These are phyloP conservation scores for Mycena galericulata DNA, from an alignment of 768 basidiomycete genomes.

Conservation along the genomic window DNA sequence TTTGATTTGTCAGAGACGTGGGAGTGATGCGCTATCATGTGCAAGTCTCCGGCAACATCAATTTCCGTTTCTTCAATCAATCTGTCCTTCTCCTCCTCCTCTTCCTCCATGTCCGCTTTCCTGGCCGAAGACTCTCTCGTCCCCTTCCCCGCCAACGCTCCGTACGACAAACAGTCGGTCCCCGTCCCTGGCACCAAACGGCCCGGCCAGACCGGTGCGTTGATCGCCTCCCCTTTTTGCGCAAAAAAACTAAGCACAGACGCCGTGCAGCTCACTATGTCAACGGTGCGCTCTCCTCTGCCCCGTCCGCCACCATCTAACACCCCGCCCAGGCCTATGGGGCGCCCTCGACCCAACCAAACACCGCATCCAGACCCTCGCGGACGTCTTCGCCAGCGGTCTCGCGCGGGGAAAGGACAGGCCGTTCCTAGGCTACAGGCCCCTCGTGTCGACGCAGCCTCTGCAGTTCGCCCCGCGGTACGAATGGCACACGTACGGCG, in stretches of 20 bases:
- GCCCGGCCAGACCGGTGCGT: conserved; percentile 82
- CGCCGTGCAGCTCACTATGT: conserved; percentile 74
- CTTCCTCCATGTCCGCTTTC: conserved; percentile 23
- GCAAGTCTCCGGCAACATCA: too few relatives aligned
- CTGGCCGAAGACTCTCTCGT: conserved; percentile 29
- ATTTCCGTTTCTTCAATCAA: too few relatives aligned
- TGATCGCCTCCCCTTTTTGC: not conserved
- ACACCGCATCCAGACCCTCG: conserved; percentile 59
- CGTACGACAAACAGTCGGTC: conserved; percentile 73
- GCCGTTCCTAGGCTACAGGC: conserved; percentile 76
- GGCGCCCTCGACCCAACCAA: conserved; percentile 59
- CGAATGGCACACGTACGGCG: conserved; percentile 81
- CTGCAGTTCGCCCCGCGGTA: conserved; percentile 77
- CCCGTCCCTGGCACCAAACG: conserved; percentile 83
- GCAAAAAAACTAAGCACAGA: not conserved
- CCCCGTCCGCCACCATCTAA: not conserved
- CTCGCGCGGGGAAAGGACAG: conserved; percentile 60
- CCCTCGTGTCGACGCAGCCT: conserved; percentile 71
- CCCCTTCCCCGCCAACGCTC: conserved; percentile 36
- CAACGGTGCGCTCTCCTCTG: conserved; percentile 59
- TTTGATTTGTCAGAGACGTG: too few relatives aligned
- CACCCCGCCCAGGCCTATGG: conserved; percentile 59
- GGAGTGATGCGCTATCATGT: too few relatives aligned
- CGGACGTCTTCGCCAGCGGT: conserved; percentile 77
- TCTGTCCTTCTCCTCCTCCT: too few relatives aligned